Evolutionary conservation across 2,329 filamentous ascomycete species (phyloP), one percentile per base, ranked within the genome.

Genomic region (Aspergillus sp.): DNA sequence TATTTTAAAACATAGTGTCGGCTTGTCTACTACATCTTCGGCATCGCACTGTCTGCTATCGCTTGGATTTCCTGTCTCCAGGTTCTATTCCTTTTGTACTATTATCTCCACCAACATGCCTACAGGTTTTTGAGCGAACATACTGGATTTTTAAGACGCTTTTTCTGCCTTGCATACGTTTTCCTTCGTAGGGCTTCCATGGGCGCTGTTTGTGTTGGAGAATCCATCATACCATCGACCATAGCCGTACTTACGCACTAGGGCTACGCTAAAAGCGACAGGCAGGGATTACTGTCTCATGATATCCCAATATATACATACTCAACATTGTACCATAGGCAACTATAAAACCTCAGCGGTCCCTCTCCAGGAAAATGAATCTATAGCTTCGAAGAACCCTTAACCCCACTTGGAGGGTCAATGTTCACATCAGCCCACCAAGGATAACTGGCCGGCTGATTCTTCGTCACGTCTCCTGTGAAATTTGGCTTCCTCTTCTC

Each of bases 401-500:
- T 51, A 17, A 58, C 61, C 41, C 61, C 69, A 3, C 63, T 59
- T 55, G 58, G 62, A 5, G 62, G 60, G 3, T 68, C 67, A 27
- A 78, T 78, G 68, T 84, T 77, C 49, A 85, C 72, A 12, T 83
- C 80, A 48, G 81, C 74, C 87, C 88, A 90, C 88, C 88, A 91
- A 0, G 87, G 89, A 73, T 86, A 89, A 14, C 78, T 79, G 0
- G 73, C 71, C 2, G 88, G 86, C 8, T 80, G 79, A 68, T 89
- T 82, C 33, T 82, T 77, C 21, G 85, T 82, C 73, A 89, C 80
- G 6, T 79, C 84, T 2, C 80, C 87, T 37, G 74, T 77, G 66
- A 91, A 90, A 12, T 81, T 76, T 0, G 86, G 84, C 56, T 80
- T 78, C 50, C 88, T 78, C 78, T 90, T 90, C 74, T 90, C 78